Conservation (phyloP, 305 asterid genomes). For the Rubia peregrina region DNA sequence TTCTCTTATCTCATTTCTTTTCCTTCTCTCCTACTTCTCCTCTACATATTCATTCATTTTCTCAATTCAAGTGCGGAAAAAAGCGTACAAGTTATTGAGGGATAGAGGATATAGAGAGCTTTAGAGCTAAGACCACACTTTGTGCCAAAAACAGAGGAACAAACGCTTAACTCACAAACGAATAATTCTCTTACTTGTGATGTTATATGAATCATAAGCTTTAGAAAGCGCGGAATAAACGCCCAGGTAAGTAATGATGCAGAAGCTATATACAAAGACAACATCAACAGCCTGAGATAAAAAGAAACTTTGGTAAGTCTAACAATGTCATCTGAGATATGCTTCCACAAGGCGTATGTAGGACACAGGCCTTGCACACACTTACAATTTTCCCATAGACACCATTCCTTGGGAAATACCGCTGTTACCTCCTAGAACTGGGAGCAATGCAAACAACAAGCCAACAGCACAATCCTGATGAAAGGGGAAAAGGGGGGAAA, state of each 20-base stretch:
- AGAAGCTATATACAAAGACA: constrained; percentile 56
- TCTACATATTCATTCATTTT: neutral
- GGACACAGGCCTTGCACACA: constrained; percentile 8
- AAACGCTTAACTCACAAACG: neutral
- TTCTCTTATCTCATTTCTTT: too few species aligned
- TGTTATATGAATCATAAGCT: constrained; percentile 79
- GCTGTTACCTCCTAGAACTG: constrained; percentile 85
- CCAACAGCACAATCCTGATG: constrained; percentile 95
- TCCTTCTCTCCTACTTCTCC: neutral
- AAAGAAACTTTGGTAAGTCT: constrained; percentile 19
- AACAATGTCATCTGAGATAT: constrained; percentile 10
- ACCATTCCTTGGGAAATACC: constrained; percentile 79
- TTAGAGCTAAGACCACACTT: neutral
- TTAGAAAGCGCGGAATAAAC: constrained; percentile 76
- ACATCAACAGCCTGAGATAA: constrained; percentile 62
- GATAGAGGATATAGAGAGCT: neutral
- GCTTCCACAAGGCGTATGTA: constrained; percentile 5
- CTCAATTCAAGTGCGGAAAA: neutral
- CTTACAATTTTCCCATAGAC: constrained; percentile 92
- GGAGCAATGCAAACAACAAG: constrained; percentile 87
- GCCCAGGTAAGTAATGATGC: constrained; percentile 77
- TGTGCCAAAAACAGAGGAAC: neutral
- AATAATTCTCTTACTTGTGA: constrained; percentile 63
- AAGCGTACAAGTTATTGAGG: neutral
- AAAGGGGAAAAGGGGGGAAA: constrained; percentile 15